Conservation (phyloP, 2,329 filamentous ascomycete genomes). For the Xylaria sp. region DNA sequence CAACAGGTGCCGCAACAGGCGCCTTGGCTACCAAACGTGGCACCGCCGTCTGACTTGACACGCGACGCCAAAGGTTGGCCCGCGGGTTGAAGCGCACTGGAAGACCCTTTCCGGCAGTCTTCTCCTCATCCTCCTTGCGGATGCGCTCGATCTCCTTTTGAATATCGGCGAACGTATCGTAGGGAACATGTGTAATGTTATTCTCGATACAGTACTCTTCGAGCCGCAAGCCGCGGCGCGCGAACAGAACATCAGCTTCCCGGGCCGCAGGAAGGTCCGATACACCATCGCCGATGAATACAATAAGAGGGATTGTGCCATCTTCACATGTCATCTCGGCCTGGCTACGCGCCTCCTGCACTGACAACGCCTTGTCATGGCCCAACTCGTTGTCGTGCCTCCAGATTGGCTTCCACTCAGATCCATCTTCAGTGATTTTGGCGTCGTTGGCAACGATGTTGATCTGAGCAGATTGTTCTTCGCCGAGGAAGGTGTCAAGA, state of each 20-base stretch:
- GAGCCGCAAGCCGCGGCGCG: conserved; percentile 69
- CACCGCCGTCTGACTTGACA: conserved; percentile 66
- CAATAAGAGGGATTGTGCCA: conserved; percentile 71
- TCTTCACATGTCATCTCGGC: conserved; percentile 64
- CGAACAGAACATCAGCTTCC: conserved; percentile 74
- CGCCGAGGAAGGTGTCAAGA: conserved; percentile 72
- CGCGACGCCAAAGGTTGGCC: conserved; percentile 73
- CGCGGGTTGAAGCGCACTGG: conserved; percentile 73
- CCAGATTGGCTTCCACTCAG: conserved; percentile 73
- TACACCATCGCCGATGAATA: conserved; percentile 77
- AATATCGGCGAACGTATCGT: conserved; percentile 74
- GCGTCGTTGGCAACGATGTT: conserved; percentile 76
- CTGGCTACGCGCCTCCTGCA: conserved; percentile 67
- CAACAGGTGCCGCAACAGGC: conserved; percentile 28
- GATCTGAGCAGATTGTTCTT: conserved; percentile 67
- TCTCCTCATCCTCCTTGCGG: conserved; percentile 66
- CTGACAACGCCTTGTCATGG: conserved; percentile 73
- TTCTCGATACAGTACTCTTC: conserved; percentile 74
- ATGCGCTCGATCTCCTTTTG: conserved; percentile 68
- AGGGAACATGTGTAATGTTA: conserved; percentile 67
- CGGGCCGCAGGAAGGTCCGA: conserved; percentile 73
- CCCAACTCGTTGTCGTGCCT: conserved; percentile 71
- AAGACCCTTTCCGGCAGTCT: conserved; percentile 68
- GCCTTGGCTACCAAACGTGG: conserved; percentile 48
- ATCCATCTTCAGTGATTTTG: conserved; percentile 66